phyloP scores from a whole-genome alignment of 441 rosid species.

The Capsella rubella region DNA sequence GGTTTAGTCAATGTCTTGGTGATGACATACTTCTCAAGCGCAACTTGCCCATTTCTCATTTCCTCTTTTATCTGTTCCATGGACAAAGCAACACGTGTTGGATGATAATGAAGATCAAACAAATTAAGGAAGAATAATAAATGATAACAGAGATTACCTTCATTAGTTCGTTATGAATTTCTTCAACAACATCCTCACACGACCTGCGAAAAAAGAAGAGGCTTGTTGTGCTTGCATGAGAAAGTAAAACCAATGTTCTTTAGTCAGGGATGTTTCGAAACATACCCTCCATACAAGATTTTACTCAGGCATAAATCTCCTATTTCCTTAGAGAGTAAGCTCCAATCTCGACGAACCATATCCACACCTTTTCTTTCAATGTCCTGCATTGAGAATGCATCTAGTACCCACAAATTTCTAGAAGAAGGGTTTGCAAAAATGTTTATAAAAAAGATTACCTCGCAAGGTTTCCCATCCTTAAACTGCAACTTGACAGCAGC shows the following conservation, averaged over 20 bases:
- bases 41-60: constrained; percentile 92
- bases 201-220: constrained; percentile 59
- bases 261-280: constrained; percentile 11
- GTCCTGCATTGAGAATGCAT: constrained; percentile 66
- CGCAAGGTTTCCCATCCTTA: constrained; percentile 74
- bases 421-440: constrained; percentile 18
- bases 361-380: constrained; percentile 98
- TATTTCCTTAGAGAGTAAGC: constrained; percentile 89
- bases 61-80: constrained; percentile 84
- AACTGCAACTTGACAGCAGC: constrained; percentile 93
- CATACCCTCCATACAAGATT: constrained; percentile 93
- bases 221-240: constrained; percentile 23
- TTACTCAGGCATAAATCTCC: constrained; percentile 88
- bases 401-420: constrained; percentile 35
- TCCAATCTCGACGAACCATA: constrained; percentile 99
- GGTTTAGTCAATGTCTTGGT: constrained; percentile 94
- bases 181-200: constrained; percentile 93
- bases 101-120: constrained; percentile 10
- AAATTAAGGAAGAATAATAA: constrained; percentile 11
- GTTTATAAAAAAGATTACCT: constrained; percentile 55
- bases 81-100: constrained; percentile 27
- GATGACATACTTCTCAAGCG: constrained; percentile 88
- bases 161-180: constrained; percentile 81
- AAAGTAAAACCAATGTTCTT: background rate
- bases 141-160: constrained; percentile 59